Base-by-base conservation (phyloP, 176 grass and related monocot species). In the Juncus effusus region DNA sequence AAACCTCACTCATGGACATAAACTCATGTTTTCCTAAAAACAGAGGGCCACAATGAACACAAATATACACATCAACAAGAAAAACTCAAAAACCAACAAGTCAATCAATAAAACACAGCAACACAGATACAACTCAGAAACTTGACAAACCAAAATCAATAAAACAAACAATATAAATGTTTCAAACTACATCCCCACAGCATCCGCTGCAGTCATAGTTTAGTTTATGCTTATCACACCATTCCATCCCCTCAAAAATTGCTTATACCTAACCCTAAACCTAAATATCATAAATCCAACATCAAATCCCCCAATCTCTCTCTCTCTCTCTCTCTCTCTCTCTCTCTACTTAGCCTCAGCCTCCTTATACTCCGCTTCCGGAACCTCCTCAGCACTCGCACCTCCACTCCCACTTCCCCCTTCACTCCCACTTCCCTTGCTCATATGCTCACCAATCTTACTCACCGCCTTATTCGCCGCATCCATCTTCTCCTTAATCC, bases 401-500 rank as follows among this genome's bases (percentile, higher is more conserved):
- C 54, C 67, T 35, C 86, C 38, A 64, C 39, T 4, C 36, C 58
- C 16, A 3, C 70, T 19, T 6, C 63, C 19, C 0, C 53, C 12
- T 10, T 54, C 16, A 0, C 85, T 40, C 0, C 95, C 76, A 0
- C 83, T 52, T 7, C 88, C 85, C 54, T 86, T 56, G 45, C 84
- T 69, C 86, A 94, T 90, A 79, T 99, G 95, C 68, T 99, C 56
- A 16, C 95, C 95, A 38, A 95, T 95, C 83, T 95, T 95, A 1
- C 88, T 90, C 5, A 94, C 95, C 3, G 95, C 89, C 76, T 99
- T 99, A 67, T 99, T 90, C 42, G 95, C 95, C 6, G 76, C 83
- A 47, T 99, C 85, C 3, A 99, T 78, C 70, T 99, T 99, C 65
- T 99, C 89, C 80, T 90, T 99, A 67, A 99, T 99, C 81, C 84